Evolutionary conservation across 306 rosid species (phyloP).

Genomic region (Casuarina glauca): DNA sequence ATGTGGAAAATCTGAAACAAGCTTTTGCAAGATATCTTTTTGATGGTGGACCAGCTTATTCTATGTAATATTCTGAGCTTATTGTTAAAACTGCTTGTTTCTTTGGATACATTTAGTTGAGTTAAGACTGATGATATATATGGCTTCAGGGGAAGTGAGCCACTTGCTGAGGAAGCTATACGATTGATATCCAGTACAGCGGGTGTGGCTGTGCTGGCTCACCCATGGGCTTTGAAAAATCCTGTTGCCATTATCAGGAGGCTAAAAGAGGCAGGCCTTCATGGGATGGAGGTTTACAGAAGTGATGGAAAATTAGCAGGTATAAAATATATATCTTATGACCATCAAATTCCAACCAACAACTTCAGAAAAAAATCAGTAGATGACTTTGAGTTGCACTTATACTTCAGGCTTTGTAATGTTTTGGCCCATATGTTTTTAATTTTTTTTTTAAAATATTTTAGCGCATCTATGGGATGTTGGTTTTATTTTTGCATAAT

Average conservation of each 20-base stretch:
- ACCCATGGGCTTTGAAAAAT: slow-evolving; percentile 93
- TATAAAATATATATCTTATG: slow-evolving; percentile 19
- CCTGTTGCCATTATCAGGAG: slow-evolving; percentile 65
- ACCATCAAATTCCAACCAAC: neutral
- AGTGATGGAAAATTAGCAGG: slow-evolving; percentile 92
- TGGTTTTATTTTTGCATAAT: neutral
- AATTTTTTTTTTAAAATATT: neutral
- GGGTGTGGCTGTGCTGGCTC: slow-evolving; percentile 95
- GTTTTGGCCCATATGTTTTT: neutral
- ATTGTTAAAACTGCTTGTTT: slow-evolving; percentile 9
- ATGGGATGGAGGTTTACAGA: slow-evolving; percentile 89
- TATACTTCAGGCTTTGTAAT: neutral
- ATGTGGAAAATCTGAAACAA: slow-evolving; percentile 85
- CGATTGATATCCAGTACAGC: slow-evolving; percentile 75
- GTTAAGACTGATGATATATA: neutral
- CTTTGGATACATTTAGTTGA: neutral
- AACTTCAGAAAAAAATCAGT: neutral
- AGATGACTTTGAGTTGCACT: neutral
- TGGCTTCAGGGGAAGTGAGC: slow-evolving; percentile 90
- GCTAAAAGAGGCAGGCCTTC: slow-evolving; percentile 93
- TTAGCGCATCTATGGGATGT: neutral
- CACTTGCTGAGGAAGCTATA: slow-evolving; percentile 74
- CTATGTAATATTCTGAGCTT: slow-evolving; percentile 65
- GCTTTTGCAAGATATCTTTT: slow-evolving; percentile 86
- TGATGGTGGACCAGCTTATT: slow-evolving; percentile 95